Evolutionary conservation across 2,329 filamentous ascomycete genomes (phyloP), one percentile per base, ranked within the genome.

Genomic region (Mollisia scopiformis): DNA sequence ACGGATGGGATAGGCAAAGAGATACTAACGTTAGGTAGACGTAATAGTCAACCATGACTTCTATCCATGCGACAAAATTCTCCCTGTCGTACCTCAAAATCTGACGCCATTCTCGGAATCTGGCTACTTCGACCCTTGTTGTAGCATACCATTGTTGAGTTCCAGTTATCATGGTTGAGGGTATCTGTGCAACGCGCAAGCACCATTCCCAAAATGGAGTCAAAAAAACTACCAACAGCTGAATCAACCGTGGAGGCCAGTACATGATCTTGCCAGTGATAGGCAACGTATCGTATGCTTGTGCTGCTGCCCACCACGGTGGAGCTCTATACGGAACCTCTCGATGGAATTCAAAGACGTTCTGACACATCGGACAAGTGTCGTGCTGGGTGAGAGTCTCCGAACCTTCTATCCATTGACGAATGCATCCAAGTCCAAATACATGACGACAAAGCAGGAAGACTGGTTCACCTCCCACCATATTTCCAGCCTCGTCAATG

Each of bases 391-490:
- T 11, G n/a, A 2, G 10, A 27, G 16, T 13, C 5, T 25, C 30
- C 14, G 14, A n/a, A 11, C 30, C 30, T 21, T 31, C 35, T 10
- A 61, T 7, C 58, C 58, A 61, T 7, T 7, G n/a, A n/a, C 19
- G 14, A 19, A 57, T 47, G 21, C 58, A 61, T 2, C 30, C 14
- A 33, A 47, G 28, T 43, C 58, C 58, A 37, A 52, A 61, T 13
- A 47, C 25, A 39, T 61, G 58, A 16, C 27, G 35, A 37, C 53
- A 56, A 27, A 53, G 58, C 8, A 61, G 21, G 6, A 28, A 10
- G 23, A 50, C 25, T 13, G 28, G 25, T 14, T 28, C n/a, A 31
- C 30, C 37, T 30, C 43, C 37, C 23, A 28, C 43, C 2, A 1
- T 14, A 13, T 47, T 25, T 11, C 43, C 23, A 27, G 23, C 23